Evolutionary conservation across 208 protist species (phyloP).

Genomic region (Spongospora subterranea): DNA sequence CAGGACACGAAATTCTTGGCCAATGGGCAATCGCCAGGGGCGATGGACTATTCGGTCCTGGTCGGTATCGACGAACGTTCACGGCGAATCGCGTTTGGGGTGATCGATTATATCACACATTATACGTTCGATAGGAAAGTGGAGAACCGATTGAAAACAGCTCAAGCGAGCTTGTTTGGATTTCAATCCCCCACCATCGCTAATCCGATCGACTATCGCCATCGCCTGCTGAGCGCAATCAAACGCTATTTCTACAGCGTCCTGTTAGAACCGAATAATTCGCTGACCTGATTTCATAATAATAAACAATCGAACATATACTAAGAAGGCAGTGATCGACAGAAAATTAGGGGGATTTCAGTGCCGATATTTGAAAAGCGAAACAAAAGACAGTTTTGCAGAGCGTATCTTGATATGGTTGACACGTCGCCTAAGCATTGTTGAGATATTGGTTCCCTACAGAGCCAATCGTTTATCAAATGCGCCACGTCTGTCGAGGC

Average conservation of each 20-base stretch:
- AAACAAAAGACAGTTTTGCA: no score
- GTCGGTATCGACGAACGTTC: not conserved
- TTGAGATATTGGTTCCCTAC: no score
- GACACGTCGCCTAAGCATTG: no score
- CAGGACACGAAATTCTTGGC: slow-evolving; percentile 42
- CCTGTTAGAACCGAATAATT: no score
- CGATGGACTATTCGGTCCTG: slow-evolving; percentile 30
- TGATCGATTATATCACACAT: slow-evolving; percentile 14
- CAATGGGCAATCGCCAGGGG: not conserved
- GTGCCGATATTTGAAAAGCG: no score
- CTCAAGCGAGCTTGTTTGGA: not conserved
- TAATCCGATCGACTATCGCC: slow-evolving; percentile 10
- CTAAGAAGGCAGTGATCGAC: no score
- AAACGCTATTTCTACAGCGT: not conserved
- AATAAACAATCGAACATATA: no score
- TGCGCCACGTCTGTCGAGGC: no score
- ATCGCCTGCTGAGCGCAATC: not conserved
- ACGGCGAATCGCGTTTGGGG: not conserved
- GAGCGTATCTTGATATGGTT: no score
- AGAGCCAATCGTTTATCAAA: no score
- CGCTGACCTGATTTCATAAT: no score
- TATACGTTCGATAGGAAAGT: not conserved
- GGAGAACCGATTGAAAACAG: slow-evolving; percentile 4
- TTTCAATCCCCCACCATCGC: not conserved
- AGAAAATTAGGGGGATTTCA: no score